phyloP scores from a whole-genome alignment of 1,284 basidiomycete species.

The Pseudozyma flocculosa region DNA sequence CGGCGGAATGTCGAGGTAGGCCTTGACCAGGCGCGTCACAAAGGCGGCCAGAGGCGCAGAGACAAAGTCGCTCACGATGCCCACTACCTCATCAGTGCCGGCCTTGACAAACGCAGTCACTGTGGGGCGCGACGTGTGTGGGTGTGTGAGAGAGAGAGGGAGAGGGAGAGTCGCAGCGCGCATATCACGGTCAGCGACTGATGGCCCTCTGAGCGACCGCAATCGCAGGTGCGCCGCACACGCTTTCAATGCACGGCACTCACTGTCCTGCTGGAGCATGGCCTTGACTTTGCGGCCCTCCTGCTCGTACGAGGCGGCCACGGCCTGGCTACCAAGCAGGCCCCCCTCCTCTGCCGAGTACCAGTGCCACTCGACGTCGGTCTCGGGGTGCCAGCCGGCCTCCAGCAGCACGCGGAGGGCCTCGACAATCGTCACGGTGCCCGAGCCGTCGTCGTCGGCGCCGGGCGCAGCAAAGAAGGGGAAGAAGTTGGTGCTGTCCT shows the following conservation, averaged over 20 bases:
- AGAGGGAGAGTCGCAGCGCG: too few relatives aligned
- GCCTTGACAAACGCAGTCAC: slow-evolving; percentile 81
- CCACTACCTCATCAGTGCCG: slow-evolving; percentile 82
- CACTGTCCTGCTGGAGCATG: slow-evolving; percentile 67
- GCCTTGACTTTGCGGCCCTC: slow-evolving; percentile 69
- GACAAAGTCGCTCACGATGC: slow-evolving; percentile 85
- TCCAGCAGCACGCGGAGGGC: slow-evolving; percentile 78
- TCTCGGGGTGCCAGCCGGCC: slow-evolving; percentile 72
- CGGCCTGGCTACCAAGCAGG: slow-evolving; percentile 89
- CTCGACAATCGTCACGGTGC: slow-evolving; percentile 87
- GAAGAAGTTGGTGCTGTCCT: slow-evolving; percentile 67
- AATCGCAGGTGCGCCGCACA: not conserved
- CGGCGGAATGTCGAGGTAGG: slow-evolving; percentile 64
- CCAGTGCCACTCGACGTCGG: slow-evolving; percentile 89
- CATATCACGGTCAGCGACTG: too few relatives aligned
- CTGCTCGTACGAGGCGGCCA: slow-evolving; percentile 75
- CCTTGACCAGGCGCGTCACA: slow-evolving; percentile 70
- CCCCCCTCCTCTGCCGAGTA: slow-evolving; percentile 91
- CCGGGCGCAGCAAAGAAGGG: slow-evolving; percentile 51
- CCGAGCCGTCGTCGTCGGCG: slow-evolving; percentile 83
- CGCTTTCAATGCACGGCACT: slow-evolving; percentile 16
- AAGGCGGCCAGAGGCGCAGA: slow-evolving; percentile 71
- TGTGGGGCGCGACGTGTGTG: not conserved
- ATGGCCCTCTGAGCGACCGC: too few relatives aligned
- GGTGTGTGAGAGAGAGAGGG: not conserved